These are phyloP conservation scores for Beauveria asiatica DNA, from an alignment of 2,329 filamentous ascomycete genomes.

Conservation along the genomic window DNA sequence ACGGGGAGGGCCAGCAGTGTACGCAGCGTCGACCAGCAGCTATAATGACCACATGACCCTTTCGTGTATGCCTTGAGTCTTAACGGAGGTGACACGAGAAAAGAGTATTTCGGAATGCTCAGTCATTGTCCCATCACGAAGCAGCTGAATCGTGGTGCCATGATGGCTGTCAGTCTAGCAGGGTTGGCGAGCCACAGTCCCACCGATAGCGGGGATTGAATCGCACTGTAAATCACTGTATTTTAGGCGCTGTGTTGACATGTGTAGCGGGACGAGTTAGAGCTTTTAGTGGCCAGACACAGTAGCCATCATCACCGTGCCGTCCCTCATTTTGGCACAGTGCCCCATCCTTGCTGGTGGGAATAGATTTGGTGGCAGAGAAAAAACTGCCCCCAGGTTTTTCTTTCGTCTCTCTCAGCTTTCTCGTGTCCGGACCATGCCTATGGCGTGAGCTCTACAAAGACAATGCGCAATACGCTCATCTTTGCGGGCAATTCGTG, in stretches of 20 bases:
- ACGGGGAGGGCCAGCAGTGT: background rate
- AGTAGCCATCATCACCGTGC: background rate
- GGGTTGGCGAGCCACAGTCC: slow-evolving; percentile 2
- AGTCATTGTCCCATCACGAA: background rate
- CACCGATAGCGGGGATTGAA: background rate
- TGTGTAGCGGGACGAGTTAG: background rate
- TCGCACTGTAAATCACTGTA: slow-evolving; percentile 10
- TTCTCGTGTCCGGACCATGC: slow-evolving; percentile 15
- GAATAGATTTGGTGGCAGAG: background rate
- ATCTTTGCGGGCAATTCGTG: slow-evolving; percentile 62
- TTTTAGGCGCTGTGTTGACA: background rate
- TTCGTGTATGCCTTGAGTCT: background rate
- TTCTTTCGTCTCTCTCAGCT: slow-evolving; percentile 18
- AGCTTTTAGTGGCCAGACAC: background rate
- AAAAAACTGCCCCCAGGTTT: slow-evolving; percentile 4
- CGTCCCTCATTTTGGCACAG: background rate
- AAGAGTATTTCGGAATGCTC: background rate
- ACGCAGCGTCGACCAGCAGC: background rate
- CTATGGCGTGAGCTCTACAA: slow-evolving; percentile 27
- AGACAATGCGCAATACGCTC: slow-evolving; percentile 55
- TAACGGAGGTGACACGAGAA: background rate
- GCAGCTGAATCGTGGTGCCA: background rate
- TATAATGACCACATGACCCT: slow-evolving; percentile 14
- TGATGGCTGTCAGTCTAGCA: background rate
- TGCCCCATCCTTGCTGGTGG: background rate